Evolutionary conservation across 805 yeast genomes (phyloP), one percentile per base, ranked within the genome.

Genomic region (Vanderwaltozyma verrucispora): DNA sequence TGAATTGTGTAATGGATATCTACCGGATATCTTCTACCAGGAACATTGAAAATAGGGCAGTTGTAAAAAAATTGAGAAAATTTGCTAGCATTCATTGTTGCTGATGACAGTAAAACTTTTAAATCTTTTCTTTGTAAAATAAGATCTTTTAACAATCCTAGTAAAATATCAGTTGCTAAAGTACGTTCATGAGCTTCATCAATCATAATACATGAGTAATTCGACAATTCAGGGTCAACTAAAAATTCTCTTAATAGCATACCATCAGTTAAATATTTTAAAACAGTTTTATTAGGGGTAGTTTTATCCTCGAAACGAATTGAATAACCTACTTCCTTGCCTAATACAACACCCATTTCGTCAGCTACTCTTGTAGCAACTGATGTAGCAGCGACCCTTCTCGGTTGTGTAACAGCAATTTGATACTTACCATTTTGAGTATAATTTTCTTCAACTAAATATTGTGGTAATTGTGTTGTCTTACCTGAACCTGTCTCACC

Each of bases 161-260:
- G 65, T 8, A 89, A 54, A 9, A 76, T 69, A 60, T 89, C 98
- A 0, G 97, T 89, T n/a, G 89, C 79, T 29, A 89, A 65, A 0
- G 97, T 92, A 40, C 98, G 70, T 56, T 92, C 98, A 55, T 92
- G 98, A 0, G 98, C 98, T 60, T 89, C 98, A 61, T 89, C 98
- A 33, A 89, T 79, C 81, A 89, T 87, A 39, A 89, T 68, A 1
- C 83, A 94, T 2, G 92, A 74, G 53, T 88, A 89, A 2, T 61
- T 63, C 1, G 68, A 59, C 29, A 88, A 60, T 30, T 74, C 74
- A 0, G 94, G 84, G 54, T 88, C 96, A 1, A 71, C 65, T 25
- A 88, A 61, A 46, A 85, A 80, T 60, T 92, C 98, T 41, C 96
- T 63, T 25, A 88, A 65, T 16, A 92, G 67, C 86, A 87, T 84